These are phyloP conservation scores for Wallacemonas sp. DNA, from an alignment of 208 protist genomes.

Conservation along the genomic window DNA sequence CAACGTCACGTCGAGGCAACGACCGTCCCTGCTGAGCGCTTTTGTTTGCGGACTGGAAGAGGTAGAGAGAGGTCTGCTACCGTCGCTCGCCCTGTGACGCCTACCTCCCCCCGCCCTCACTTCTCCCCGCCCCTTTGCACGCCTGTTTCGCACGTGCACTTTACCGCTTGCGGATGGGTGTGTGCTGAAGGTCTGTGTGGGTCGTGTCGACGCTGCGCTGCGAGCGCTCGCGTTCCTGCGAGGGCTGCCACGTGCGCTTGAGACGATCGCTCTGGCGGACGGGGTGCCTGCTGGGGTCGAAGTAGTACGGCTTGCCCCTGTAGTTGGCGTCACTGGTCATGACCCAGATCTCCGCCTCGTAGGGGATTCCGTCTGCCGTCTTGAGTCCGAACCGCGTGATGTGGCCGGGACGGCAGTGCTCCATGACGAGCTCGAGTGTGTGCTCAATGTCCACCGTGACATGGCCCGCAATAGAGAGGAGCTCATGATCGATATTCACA, in stretches of 20 bases:
- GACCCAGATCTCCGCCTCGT: slow-evolving; percentile 40
- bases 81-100: too few species aligned
- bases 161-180: too few species aligned
- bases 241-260: slow-evolving; percentile 22
- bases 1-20: too few species aligned
- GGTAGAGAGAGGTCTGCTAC: too few species aligned
- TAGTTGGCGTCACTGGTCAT: slow-evolving; percentile 49
- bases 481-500: slow-evolving; percentile 38
- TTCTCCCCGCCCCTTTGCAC: too few species aligned
- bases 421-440: slow-evolving; percentile 24
- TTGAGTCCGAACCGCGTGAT: slow-evolving; percentile 21
- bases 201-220: neutral
- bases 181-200: neutral
- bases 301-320: slow-evolving; percentile 43
- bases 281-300: slow-evolving; percentile 31
- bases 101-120: too few species aligned
- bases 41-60: too few species aligned
- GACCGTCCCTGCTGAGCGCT: too few species aligned
- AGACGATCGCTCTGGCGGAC: slow-evolving; percentile 37
- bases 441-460: slow-evolving; percentile 13
- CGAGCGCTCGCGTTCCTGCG: neutral
- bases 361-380: slow-evolving; percentile 15
- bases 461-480: slow-evolving; percentile 24
- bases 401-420: slow-evolving; percentile 31
- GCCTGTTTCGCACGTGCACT: too few species aligned